Base-by-base conservation (phyloP, 2,329 filamentous ascomycete genomes). In the Xylaria sp. region DNA sequence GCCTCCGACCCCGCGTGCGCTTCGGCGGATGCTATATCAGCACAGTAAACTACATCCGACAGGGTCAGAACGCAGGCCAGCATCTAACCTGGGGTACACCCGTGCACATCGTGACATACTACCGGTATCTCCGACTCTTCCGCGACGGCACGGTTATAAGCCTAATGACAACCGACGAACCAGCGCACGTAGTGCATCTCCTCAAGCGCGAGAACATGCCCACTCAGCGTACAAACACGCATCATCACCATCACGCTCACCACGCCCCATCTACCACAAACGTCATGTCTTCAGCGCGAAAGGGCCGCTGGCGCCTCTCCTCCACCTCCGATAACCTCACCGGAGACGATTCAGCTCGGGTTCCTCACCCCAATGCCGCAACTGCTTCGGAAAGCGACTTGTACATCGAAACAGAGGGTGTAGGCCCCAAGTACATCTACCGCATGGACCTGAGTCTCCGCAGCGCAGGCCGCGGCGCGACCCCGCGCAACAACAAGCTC, bases 1-100 rank as follows among this genome's bases (percentile, higher is more conserved):
- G 89, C 46, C 78, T 80, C 4, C 88, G 92, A 11, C 93, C 94
- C 2, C 87, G 94, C 49, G 82, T 97, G 61, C 90, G 94, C 59
- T 99, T 96, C 79, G 94, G 94, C 69, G 94, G 94, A 30, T 89
- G 91, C 75, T 99, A 99, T 77, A 97, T 99, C 74, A 91, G 87
- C 73, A 97, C 93, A 0, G 92, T 96, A 60, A 97, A 97, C 76
- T 99, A 99, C 76, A 86, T 91, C 54, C 89, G 94, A 23, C 79
- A 91, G 0, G 94, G 94, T 37, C 89, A 89, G 60, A 81, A 87
- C 9, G 87, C 85, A 2, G 81, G 83, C 18, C 88, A 86, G 64
- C 86, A 86, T 57, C 76, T 88, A 16, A 88, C 89, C 1, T 96
- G 92, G 91, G 78, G 79, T 68, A 88, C 83, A 23, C 92, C 92